Evolutionary conservation across 257 asterid genomes (phyloP).

Genomic region (Coffea canephora): DNA sequence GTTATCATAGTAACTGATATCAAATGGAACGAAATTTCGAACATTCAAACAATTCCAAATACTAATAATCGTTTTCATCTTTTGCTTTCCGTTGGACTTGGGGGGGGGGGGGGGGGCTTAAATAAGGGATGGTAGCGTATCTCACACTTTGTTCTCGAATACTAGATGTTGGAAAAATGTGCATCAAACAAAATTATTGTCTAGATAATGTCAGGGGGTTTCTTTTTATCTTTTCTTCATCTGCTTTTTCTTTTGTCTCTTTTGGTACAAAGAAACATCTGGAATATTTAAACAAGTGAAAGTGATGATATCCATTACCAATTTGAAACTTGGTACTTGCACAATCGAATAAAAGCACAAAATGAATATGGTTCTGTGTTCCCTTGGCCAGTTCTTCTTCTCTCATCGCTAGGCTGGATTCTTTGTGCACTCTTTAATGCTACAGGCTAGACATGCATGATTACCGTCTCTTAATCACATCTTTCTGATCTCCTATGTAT

Average conservation of each 20-base stretch:
- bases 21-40: neutral
- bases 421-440: neutral
- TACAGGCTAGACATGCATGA: neutral
- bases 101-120: neutral
- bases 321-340: slow-evolving; percentile 28
- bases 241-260: slow-evolving; percentile 30
- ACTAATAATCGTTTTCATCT: neutral
- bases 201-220: slow-evolving; percentile 9
- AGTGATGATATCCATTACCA: slow-evolving; percentile 19
- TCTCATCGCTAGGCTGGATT: neutral
- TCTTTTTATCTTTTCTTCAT: slow-evolving; percentile 12
- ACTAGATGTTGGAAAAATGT: slow-evolving; percentile 27
- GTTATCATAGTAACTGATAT: neutral
- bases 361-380: slow-evolving; percentile 52
- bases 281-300: slow-evolving; percentile 29
- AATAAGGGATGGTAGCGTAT: slow-evolving; percentile 17
- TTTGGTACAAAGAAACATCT: slow-evolving; percentile 27
- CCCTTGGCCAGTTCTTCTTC: neutral
- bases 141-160: slow-evolving; percentile 26
- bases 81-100: neutral
- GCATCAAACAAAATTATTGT: neutral
- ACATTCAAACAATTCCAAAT: neutral
- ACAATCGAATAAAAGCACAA: slow-evolving; percentile 21
- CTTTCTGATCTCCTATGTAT: neutral
- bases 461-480: neutral